Percentiles rank a stretch among this genome's conserved stretches.
Conservation (phyloP, 495 filamentous ascomycete species). For the Tuber brumale region DNA sequence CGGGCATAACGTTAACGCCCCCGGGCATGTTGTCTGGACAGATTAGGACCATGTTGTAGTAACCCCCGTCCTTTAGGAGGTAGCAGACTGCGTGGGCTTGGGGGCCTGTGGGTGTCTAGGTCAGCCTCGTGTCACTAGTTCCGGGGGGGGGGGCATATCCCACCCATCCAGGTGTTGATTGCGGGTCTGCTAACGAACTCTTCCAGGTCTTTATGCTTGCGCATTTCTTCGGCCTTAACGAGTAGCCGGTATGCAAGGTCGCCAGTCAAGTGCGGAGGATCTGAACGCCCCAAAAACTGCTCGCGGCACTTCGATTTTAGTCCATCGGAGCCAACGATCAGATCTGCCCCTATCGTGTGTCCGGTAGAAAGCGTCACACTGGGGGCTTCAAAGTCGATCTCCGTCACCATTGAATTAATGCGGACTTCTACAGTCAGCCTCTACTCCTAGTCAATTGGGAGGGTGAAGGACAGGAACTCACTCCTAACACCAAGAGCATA, state of each 20-base stretch:
- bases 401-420: slow-evolving; percentile 43
- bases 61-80: slow-evolving; percentile 48
- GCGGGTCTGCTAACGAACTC: slow-evolving; percentile 49
- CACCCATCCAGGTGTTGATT: slow-evolving; percentile 66
- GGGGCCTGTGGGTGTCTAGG: slow-evolving; percentile 44
- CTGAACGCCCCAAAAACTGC: slow-evolving; percentile 45
- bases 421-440: slow-evolving; percentile 22
- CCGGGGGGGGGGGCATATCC: neutral
- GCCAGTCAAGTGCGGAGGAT: slow-evolving; percentile 51
- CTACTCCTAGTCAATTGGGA: neutral
- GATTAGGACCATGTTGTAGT: slow-evolving; percentile 56
- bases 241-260: slow-evolving; percentile 59
- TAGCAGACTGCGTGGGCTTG: slow-evolving; percentile 55
- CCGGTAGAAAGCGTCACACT: slow-evolving; percentile 42
- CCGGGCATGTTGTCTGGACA: slow-evolving; percentile 51
- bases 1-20: slow-evolving; percentile 45
- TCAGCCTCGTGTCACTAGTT: neutral
- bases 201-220: slow-evolving; percentile 46
- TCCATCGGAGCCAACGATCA: slow-evolving; percentile 54
- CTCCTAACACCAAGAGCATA: slow-evolving; percentile 44
- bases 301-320: slow-evolving; percentile 50
- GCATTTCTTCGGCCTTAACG: slow-evolving; percentile 49
- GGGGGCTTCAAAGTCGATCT: slow-evolving; percentile 45
- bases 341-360: slow-evolving; percentile 47
- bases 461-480: slow-evolving; percentile 9